A percentile compares a stretch with the other conserved stretches of the same genome.
These are phyloP conservation scores for Colletotrichum godetiae DNA, from an alignment of 2,329 filamentous ascomycete species.

Conservation along the genomic window DNA sequence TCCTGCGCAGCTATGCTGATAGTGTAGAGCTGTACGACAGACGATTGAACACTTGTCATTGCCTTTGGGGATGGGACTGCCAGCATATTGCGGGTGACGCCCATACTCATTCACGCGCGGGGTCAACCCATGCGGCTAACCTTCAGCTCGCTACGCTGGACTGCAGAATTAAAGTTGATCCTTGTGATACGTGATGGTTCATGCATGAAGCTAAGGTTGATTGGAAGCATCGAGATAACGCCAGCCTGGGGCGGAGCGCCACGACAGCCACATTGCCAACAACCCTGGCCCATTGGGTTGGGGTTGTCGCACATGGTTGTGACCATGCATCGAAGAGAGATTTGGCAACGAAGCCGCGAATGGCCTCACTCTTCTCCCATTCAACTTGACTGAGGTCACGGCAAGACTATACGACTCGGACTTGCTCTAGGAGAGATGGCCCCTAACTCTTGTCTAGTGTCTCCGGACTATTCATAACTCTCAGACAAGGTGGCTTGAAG, in stretches of 20 bases:
- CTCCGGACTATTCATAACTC: too few relatives aligned
- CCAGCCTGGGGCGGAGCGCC: too few relatives aligned
- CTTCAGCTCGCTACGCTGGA: neutral
- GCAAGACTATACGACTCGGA: too few relatives aligned
- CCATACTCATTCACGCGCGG: neutral
- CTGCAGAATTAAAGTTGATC: neutral
- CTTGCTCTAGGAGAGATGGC: too few relatives aligned
- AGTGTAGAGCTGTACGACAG: too few relatives aligned
- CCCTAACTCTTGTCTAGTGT: too few relatives aligned
- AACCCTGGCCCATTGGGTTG: neutral
- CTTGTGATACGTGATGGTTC: neutral
- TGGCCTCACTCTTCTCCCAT: too few relatives aligned
- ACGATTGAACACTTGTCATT: neutral
- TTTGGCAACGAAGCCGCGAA: too few relatives aligned
- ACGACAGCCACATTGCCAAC: neutral
- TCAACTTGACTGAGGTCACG: too few relatives aligned
- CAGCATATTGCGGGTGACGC: neutral
- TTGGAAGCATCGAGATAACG: neutral
- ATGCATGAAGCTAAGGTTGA: neutral
- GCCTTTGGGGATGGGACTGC: neutral
- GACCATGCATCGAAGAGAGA: neutral
- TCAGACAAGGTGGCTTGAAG: too few relatives aligned
- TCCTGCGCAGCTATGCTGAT: neutral
- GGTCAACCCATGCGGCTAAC: neutral
- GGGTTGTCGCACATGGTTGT: neutral